Conservation (phyloP, 306 rosid genomes). For the Cucumis cinereus region DNA sequence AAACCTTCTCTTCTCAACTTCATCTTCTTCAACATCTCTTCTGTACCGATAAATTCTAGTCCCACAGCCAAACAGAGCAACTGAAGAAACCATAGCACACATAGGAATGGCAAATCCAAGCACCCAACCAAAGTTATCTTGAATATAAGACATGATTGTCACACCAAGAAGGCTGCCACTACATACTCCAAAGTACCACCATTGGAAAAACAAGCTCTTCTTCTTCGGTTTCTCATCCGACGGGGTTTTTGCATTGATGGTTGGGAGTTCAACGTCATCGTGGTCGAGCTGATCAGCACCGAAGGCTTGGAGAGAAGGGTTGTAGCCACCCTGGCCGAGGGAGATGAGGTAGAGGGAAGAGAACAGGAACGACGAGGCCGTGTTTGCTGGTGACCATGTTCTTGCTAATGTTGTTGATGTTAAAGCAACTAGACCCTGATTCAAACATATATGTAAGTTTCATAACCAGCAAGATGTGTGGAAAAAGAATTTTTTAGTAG, state of each 20-base stretch:
- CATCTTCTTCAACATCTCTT: conserved; percentile 14
- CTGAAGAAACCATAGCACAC: conserved; percentile 42
- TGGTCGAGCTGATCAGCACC: conserved; percentile 47
- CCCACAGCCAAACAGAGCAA: conserved; percentile 49
- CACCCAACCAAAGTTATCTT: conserved; percentile 88
- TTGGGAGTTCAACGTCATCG: conserved; percentile 17
- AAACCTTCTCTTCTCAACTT: conserved; percentile 14
- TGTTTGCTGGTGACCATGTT: conserved; percentile 41
- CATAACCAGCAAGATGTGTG: no score
- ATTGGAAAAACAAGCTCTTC: conserved; percentile 54
- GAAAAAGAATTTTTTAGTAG: no score
- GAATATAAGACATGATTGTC: conserved; percentile 82
- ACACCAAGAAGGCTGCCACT: conserved; percentile 77
- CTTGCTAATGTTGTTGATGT: conserved; percentile 56
- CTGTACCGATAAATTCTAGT: conserved; percentile 50
- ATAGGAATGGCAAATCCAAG: conserved; percentile 79
- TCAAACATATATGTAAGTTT: no score
- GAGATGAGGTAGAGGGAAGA: conserved; percentile 70
- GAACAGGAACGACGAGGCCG: conserved; percentile 46
- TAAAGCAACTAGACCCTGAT: conserved; percentile 75
- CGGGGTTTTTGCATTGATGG: background rate
- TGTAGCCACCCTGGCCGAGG: conserved; percentile 81
- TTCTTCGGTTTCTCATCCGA: conserved; percentile 23
- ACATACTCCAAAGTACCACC: conserved; percentile 92
- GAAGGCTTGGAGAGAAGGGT: conserved; percentile 61